phyloP scores from a whole-genome alignment of 768 basidiomycete species.

The Rhodosporidiobolus odoratus region DNA sequence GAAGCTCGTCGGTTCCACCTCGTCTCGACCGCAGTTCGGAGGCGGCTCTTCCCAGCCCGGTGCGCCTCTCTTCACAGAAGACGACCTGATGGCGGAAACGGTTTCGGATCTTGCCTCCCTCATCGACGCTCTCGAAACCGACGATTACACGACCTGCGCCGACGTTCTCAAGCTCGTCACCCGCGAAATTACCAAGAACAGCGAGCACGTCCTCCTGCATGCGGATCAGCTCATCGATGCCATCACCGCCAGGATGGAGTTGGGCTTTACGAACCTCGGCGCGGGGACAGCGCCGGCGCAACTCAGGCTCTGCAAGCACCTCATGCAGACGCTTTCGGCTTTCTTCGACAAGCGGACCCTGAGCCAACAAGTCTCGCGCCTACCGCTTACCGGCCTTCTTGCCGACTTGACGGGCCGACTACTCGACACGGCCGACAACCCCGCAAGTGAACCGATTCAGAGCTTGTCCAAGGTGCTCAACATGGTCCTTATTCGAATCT shows the following conservation, averaged over 20 bases:
- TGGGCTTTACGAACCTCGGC: slow-evolving; percentile 63
- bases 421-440: slow-evolving; percentile 85
- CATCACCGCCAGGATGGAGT: slow-evolving; percentile 82
- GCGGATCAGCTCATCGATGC: slow-evolving; percentile 75
- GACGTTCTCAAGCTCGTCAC: slow-evolving; percentile 92
- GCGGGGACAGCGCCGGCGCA: slow-evolving; percentile 46
- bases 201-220: slow-evolving; percentile 73
- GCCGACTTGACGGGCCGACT: slow-evolving; percentile 86
- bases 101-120: slow-evolving; percentile 18
- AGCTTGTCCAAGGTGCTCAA: slow-evolving; percentile 96
- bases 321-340: slow-evolving; percentile 90
- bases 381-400: slow-evolving; percentile 75
- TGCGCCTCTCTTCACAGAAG: slow-evolving; percentile 6
- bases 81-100: slow-evolving; percentile 28
- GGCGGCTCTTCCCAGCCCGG: not conserved
- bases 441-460: slow-evolving; percentile 68
- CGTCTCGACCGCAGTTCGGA: not conserved
- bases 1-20: slow-evolving; percentile 4
- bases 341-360: slow-evolving; percentile 87
- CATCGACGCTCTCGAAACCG: slow-evolving; percentile 22
- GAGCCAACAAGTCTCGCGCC: slow-evolving; percentile 78
- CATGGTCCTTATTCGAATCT: slow-evolving; percentile 90
- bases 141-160: slow-evolving; percentile 73
- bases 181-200: slow-evolving; percentile 68
- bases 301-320: slow-evolving; percentile 88